These are phyloP conservation scores for Phytophthora pisi DNA, from an alignment of 352 stramenopile genomes.

Conservation along the genomic window DNA sequence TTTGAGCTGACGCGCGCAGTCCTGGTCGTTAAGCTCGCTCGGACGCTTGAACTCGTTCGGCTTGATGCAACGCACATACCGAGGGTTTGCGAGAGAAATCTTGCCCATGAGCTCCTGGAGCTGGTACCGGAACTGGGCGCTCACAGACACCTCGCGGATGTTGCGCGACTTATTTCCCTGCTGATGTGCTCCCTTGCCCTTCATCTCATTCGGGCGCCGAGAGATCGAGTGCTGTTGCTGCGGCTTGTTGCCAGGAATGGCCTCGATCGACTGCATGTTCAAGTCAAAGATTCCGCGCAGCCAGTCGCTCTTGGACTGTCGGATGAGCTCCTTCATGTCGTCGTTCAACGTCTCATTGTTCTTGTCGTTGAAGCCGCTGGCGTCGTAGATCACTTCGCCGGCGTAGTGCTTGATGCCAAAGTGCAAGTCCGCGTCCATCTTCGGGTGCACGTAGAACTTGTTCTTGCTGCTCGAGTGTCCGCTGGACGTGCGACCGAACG, in stretches of 20 bases:
- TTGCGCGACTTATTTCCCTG: constrained; percentile 80
- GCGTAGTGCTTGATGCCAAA: constrained; percentile 92
- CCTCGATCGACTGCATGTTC: constrained; percentile 87
- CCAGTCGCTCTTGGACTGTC: constrained; percentile 84
- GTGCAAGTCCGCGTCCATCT: constrained; percentile 88
- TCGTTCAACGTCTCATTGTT: constrained; percentile 98
- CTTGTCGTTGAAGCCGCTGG: constrained; percentile 98
- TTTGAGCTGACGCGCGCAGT: constrained; percentile 89
- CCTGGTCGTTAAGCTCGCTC: constrained; percentile 76
- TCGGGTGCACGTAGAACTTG: constrained; percentile 90
- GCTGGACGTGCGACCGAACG: constrained; percentile 75
- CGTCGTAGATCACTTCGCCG: constrained; percentile 97
- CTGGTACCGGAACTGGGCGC: constrained; percentile 89
- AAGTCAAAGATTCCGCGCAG: constrained; percentile 86
- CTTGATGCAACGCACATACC: constrained; percentile 91
- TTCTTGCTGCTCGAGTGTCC: constrained; percentile 72
- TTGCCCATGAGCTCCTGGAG: constrained; percentile 91
- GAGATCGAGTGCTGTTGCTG: constrained; percentile 77
- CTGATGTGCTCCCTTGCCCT: constrained; percentile 33
- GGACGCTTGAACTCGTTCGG: constrained; percentile 88
- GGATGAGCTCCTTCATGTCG: constrained; percentile 93
- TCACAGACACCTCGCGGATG: constrained; percentile 86
- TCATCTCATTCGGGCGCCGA: constrained; percentile 61
- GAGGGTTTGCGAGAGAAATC: constrained; percentile 86
- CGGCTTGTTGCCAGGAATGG: constrained; percentile 70